Percentiles rank a stretch among this genome's conserved stretches.
Evolutionary conservation across 2,329 filamentous ascomycete species (phyloP).

Genomic region (Camptophora hylomeconis): DNA sequence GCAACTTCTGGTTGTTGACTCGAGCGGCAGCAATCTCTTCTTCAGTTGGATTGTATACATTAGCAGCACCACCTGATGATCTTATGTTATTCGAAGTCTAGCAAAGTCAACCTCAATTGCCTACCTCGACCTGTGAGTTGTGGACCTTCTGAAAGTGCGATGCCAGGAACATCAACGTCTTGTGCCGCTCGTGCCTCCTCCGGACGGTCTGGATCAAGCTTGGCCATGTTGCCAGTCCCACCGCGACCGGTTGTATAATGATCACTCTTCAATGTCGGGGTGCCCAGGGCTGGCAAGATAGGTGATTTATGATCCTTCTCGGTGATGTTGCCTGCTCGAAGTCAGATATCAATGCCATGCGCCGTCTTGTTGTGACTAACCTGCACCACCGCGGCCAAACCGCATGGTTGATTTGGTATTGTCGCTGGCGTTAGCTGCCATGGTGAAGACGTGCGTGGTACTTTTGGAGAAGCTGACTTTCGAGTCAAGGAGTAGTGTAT

Average conservation of each 20-base stretch:
- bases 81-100: background rate
- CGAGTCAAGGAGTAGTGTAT: too few species aligned
- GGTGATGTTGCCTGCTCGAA: slow-evolving; percentile 46
- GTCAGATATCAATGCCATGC: slow-evolving; percentile 2
- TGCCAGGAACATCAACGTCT: slow-evolving; percentile 53
- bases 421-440: too few species aligned
- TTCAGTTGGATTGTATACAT: slow-evolving; percentile 15
- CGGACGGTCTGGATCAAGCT: slow-evolving; percentile 52
- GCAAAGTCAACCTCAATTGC: too few species aligned
- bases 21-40: slow-evolving; percentile 20
- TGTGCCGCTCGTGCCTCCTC: slow-evolving; percentile 64
- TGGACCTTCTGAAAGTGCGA: slow-evolving; percentile 25
- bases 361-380: slow-evolving; percentile 5
- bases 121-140: slow-evolving; percentile 32
- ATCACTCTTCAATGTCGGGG: slow-evolving; percentile 70
- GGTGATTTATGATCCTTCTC: slow-evolving; percentile 37
- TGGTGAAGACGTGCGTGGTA: too few species aligned
- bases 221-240: slow-evolving; percentile 78
- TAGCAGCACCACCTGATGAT: slow-evolving; percentile 17
- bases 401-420: too few species aligned
- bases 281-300: slow-evolving; percentile 55
- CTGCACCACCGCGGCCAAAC: slow-evolving; percentile 15
- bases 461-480: too few species aligned
- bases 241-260: slow-evolving; percentile 83
- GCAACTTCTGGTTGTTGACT: slow-evolving; percentile 20